Conservation (phyloP, 345 rosid species). For the Euphorbia tirucalli region DNA sequence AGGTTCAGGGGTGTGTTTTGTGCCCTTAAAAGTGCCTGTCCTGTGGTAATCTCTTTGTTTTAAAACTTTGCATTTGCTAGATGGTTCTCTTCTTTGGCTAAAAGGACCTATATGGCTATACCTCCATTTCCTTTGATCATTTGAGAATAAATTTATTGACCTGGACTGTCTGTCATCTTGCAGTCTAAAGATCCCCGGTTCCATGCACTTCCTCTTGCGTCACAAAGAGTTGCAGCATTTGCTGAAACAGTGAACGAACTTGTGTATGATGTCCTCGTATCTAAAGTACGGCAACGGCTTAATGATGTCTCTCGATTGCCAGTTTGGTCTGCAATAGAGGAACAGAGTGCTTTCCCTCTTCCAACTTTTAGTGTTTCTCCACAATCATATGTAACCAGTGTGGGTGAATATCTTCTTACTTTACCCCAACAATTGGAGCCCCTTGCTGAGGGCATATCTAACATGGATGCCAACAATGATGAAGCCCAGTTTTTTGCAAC, state of each 20-base stretch:
- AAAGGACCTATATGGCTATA: neutral
- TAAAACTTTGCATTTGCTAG: neutral
- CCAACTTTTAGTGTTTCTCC: slow-evolving; percentile 97
- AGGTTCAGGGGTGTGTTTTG: neutral
- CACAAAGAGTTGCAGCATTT: slow-evolving; percentile 85
- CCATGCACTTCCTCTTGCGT: slow-evolving; percentile 87
- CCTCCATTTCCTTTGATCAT: neutral
- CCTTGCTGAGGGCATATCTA: slow-evolving; percentile 91
- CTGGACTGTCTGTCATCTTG: slow-evolving; percentile 20
- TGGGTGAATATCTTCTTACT: slow-evolving; percentile 97
- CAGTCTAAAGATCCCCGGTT: slow-evolving; percentile 98
- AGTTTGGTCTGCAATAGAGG: slow-evolving; percentile 88
- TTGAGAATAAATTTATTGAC: neutral
- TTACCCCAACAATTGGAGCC: slow-evolving; percentile 98
- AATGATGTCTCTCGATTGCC: slow-evolving; percentile 78
- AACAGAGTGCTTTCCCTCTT: slow-evolving; percentile 71
- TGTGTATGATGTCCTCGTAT: slow-evolving; percentile 88
- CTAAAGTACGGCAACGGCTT: slow-evolving; percentile 89
- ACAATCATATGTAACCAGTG: slow-evolving; percentile 79
- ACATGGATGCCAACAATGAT: slow-evolving; percentile 65
- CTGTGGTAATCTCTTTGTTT: neutral
- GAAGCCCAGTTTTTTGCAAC: slow-evolving; percentile 94
- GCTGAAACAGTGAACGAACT: slow-evolving; percentile 87
- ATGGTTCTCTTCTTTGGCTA: neutral
- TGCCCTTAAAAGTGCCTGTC: neutral